Percentiles rank a stretch among this genome's conserved stretches.
Conservation (phyloP, 208 protist genomes). For the Trypanosoma lewisi region DNA sequence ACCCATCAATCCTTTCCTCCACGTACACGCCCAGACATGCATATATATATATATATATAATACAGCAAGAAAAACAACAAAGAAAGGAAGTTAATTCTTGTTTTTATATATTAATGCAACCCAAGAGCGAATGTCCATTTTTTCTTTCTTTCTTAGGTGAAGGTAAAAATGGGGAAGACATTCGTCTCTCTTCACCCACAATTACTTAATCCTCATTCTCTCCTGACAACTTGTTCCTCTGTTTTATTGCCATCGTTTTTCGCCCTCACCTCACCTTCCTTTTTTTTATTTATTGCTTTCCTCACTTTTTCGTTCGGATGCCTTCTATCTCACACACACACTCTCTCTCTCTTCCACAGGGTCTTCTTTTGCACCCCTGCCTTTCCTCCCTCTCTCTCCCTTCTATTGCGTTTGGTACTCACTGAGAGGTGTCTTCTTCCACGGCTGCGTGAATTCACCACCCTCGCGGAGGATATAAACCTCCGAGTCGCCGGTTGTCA, state of each 20-base stretch:
- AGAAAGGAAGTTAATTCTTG: too few relatives aligned
- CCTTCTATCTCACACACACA: too few relatives aligned
- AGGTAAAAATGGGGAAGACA: too few relatives aligned
- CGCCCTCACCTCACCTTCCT: too few relatives aligned
- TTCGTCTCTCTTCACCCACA: too few relatives aligned
- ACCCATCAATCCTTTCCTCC: constrained; percentile 50
- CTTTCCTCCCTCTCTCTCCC: neutral
- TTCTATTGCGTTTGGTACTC: constrained; percentile 46
- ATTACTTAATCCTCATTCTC: too few relatives aligned
- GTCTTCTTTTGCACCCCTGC: neutral
- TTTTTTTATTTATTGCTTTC: too few relatives aligned
- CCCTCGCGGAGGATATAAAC: constrained; percentile 71
- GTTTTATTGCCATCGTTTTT: too few relatives aligned
- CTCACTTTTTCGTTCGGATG: too few relatives aligned
- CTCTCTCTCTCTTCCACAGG: neutral
- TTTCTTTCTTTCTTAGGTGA: neutral
- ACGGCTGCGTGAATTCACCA: constrained; percentile 72
- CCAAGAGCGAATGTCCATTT: constrained; percentile 3
- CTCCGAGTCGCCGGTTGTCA: constrained; percentile 63
- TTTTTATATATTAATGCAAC: too few relatives aligned
- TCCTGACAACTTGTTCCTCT: too few relatives aligned
- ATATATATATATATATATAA: neutral
- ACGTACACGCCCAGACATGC: neutral
- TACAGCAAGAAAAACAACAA: constrained; percentile 11
- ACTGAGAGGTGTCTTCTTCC: constrained; percentile 65